Percentiles rank a stretch among this genome's conserved stretches.
phyloP scores from a whole-genome alignment of 2,329 filamentous ascomycete species.

The Fusarium heterosporum region DNA sequence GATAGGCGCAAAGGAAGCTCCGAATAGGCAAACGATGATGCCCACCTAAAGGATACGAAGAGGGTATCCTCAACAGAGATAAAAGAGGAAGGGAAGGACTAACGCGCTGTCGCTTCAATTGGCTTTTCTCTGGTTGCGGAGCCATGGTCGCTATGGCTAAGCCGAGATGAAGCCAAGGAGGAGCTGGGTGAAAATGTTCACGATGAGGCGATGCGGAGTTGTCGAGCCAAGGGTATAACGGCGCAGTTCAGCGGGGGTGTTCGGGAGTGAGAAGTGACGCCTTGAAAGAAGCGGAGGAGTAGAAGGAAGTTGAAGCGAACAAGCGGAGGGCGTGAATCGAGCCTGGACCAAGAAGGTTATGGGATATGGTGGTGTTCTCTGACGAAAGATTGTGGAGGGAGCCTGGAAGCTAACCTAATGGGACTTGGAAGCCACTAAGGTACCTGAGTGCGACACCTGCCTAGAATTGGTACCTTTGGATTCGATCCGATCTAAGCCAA shows the following conservation, averaged over 20 bases:
- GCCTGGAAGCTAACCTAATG: constrained; percentile 34
- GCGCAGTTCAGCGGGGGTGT: constrained; percentile 24
- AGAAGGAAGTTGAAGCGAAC: constrained; percentile 29
- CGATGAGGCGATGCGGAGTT: constrained; percentile 20
- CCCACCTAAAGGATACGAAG: constrained; percentile 5
- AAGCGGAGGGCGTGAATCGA: constrained; percentile 44
- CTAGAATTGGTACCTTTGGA: constrained; percentile 31
- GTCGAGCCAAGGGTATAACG: constrained; percentile 3
- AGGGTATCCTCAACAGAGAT: constrained; percentile 7
- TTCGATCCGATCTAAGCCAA: constrained; percentile 37
- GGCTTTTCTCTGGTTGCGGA: constrained; percentile 78
- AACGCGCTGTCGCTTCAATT: constrained; percentile 85
- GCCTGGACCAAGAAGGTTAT: constrained; percentile 35
- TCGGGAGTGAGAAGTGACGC: constrained; percentile 6
- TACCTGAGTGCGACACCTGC: constrained; percentile 39
- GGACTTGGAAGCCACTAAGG: constrained; percentile 19
- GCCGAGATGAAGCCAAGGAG: constrained; percentile 38
- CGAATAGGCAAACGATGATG: constrained; percentile 3
- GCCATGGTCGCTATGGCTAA: constrained; percentile 60
- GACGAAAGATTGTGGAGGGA: constrained; percentile 32
- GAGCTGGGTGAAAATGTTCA: constrained; percentile 29
- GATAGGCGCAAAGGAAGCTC: constrained; percentile 17
- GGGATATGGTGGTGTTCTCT: constrained; percentile 46
- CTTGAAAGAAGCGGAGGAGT: constrained; percentile 22
- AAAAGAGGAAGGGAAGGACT: constrained; percentile 50